Base-by-base conservation (phyloP, 2,329 filamentous ascomycete genomes). In the Cadophora sp. region DNA sequence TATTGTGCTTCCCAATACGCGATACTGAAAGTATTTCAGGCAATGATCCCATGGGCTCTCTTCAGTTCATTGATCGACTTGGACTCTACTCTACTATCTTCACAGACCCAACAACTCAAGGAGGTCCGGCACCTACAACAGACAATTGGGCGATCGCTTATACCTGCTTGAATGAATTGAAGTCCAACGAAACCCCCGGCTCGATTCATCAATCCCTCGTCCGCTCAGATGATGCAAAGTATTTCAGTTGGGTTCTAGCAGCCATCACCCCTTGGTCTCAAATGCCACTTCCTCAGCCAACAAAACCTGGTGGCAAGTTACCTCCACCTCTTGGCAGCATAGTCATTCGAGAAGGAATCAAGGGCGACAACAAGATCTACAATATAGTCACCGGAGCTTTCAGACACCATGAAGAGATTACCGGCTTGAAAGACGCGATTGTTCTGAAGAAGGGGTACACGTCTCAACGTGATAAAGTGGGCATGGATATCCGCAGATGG, bases 301-400 rank as follows among this genome's bases (percentile, higher is more conserved):
- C 79, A 64, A 75, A 76, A 4, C 73, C 80, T 80, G 73, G 72
- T 56, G 70, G 81, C 58, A 91, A 87, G 75, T 77, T 80, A 24
- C 81, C 85, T 3, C 84, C 85, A 24, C 87, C 90, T 0, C 83
- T 89, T 22, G 85, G 89, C 3, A 85, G 86, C 3, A 81, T 87
- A 34, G 90, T 91, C 5, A 90, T 88, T 5, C 85, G 91, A 37
- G 92, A 97, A 77, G 93, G 93, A 5, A 88, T 97, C 77, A 93
- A 91, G 75, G 86, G 90, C 1, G 88, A 92, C 1, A 97, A 94
- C 77, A 96, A 91, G 77, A 81, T 93, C 5, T 87, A 86, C 53
- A 89, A 89, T 71, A 80, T 95, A 4, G 82, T 96, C 64, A 85
- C 86, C 16, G 87, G 88, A 26, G 87, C 91, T 9, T 83, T 91